These are phyloP conservation scores for Capsicum chinense DNA, from an alignment of 257 asterid genomes.

Conservation along the genomic window DNA sequence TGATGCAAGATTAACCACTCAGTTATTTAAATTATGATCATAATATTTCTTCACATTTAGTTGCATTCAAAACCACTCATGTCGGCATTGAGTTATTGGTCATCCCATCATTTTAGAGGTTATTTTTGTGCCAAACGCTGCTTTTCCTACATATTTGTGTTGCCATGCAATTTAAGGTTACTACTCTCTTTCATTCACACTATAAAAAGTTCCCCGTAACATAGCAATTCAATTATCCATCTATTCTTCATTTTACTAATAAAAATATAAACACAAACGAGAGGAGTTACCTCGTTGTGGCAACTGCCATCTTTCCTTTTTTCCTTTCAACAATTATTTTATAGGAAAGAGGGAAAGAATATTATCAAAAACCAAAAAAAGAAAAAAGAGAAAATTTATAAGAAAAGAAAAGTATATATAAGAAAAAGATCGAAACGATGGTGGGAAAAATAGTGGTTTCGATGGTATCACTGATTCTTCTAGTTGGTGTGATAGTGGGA, in stretches of 20 bases:
- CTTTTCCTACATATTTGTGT: not conserved
- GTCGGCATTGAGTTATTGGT: not conserved
- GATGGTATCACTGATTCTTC: conserved; percentile 52
- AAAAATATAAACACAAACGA: not conserved
- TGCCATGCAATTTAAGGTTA: conserved; percentile 27
- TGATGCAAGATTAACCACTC: not conserved
- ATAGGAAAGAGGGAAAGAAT: conserved; percentile 29
- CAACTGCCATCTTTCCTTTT: conserved; percentile 27
- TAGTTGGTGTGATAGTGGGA: conserved; percentile 65
- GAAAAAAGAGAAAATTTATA: not conserved
- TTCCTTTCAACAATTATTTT: not conserved
- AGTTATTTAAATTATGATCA: not conserved
- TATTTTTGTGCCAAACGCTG: not conserved
- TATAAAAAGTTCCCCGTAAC: not conserved
- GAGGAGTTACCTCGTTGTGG: not conserved
- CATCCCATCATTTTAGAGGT: not conserved
- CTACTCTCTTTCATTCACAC: not conserved
- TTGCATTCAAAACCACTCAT: not conserved
- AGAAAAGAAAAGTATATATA: not conserved
- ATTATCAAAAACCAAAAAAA: not conserved
- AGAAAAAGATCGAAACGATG: conserved; percentile 35
- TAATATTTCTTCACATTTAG: not conserved
- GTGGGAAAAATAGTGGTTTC: conserved; percentile 47
- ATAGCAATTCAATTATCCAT: conserved; percentile 10
- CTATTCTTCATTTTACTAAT: not conserved